Percentiles rank a stretch among this genome's conserved stretches.
Conservation (phyloP, 305 asterid species). For the Fraxinus greggii region DNA sequence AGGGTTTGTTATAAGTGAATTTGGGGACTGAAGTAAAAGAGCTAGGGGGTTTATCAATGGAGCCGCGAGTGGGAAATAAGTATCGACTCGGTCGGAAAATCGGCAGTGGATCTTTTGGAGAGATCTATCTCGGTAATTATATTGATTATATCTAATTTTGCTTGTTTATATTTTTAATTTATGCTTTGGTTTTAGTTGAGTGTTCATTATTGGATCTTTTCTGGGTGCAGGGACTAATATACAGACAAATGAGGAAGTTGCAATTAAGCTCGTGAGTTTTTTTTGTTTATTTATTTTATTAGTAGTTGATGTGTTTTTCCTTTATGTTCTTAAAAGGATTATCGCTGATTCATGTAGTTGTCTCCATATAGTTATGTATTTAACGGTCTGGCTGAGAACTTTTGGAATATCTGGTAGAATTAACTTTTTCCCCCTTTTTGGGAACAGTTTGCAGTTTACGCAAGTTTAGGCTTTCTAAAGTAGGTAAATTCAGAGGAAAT, state of each 20-base stretch:
- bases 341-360: constrained; percentile 8
- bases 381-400: neutral
- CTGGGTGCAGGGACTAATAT: constrained; percentile 55
- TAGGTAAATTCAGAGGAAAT: neutral
- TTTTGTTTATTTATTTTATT: neutral
- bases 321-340: neutral
- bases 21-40: constrained; percentile 15
- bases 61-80: constrained; percentile 79
- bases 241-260: constrained; percentile 74
- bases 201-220: constrained; percentile 25
- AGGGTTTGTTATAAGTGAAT: constrained; percentile 35
- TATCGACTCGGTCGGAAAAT: constrained; percentile 82
- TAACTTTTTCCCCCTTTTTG: neutral
- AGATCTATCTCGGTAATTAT: constrained; percentile 65
- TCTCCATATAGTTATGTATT: constrained; percentile 8
- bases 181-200: constrained; percentile 6
- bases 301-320: neutral
- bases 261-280: constrained; percentile 71
- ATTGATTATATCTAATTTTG: neutral
- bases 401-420: neutral
- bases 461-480: neutral
- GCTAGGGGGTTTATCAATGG: constrained; percentile 42
- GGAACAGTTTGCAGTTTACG: neutral
- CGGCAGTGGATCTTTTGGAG: constrained; percentile 92
- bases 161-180: neutral